These are phyloP conservation scores for Leucoagaricus sp. DNA, from an alignment of 1,284 basidiomycete species.

Conservation along the genomic window DNA sequence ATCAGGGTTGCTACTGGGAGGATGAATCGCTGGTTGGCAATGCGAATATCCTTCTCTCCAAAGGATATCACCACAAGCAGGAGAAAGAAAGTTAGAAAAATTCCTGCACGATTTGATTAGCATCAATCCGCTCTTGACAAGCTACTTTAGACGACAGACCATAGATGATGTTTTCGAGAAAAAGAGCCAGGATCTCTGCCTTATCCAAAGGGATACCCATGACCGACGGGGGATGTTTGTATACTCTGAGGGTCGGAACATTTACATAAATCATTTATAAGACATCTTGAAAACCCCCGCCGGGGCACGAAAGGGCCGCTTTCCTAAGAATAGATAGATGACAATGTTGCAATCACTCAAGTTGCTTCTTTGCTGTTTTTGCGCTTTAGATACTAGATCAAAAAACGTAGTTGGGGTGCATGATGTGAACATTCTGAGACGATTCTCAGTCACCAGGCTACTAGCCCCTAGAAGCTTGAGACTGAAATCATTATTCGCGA, in stretches of 20 bases:
- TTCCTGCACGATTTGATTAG: not conserved
- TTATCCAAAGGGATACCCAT: constrained; percentile 10
- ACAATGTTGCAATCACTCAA: not conserved
- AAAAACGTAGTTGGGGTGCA: not conserved
- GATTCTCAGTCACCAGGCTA: not conserved
- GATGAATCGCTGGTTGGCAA: constrained; percentile 10
- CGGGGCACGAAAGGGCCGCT: not conserved
- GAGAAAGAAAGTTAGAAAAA: constrained; percentile 5
- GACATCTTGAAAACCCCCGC: not conserved
- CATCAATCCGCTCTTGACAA: not conserved
- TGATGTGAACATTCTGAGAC: not conserved
- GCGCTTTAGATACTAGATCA: not conserved
- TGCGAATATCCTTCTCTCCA: not conserved
- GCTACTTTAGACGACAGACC: not conserved
- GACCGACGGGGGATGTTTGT: not conserved
- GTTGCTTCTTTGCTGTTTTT: not conserved
- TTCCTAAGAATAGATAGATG: not conserved
- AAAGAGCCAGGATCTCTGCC: constrained; percentile 6
- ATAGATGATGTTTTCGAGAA: constrained; percentile 9
- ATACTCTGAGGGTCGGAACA: not conserved
- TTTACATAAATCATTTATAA: constrained; percentile 5
- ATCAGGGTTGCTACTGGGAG: constrained; percentile 5
- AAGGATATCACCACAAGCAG: constrained; percentile 8
- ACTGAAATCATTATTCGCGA: not conserved
- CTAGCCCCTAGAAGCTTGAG: not conserved